Evolutionary conservation across 2,329 filamentous ascomycete genomes (phyloP).

Genomic region (Thelonectria rubi): DNA sequence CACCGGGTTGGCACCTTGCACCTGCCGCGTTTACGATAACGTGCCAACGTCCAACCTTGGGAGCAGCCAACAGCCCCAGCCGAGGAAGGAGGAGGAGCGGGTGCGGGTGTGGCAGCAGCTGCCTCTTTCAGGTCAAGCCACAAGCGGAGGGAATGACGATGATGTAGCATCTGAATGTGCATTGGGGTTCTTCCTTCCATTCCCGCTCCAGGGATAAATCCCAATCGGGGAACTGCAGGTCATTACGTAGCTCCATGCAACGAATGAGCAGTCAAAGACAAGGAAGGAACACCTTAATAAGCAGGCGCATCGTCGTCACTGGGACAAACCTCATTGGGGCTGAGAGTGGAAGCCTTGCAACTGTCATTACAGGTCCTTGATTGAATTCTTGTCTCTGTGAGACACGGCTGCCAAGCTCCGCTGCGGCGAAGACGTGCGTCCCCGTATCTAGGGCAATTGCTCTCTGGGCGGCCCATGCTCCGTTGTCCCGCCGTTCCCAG

Average conservation of each 20-base stretch:
- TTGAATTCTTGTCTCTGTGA: slow-evolving; percentile 24
- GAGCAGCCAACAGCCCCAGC: slow-evolving; percentile 7
- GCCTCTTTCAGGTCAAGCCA: slow-evolving; percentile 15
- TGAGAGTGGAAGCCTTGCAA: background rate
- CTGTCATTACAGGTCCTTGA: slow-evolving; percentile 13
- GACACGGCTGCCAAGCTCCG: slow-evolving; percentile 1
- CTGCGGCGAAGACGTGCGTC: too few species aligned
- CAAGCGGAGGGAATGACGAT: slow-evolving; percentile 11
- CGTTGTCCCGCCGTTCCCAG: slow-evolving; percentile 11
- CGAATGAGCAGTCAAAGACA: background rate
- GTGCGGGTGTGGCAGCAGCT: slow-evolving; percentile 15
- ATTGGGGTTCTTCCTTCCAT: background rate
- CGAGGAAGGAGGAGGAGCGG: slow-evolving; percentile 8
- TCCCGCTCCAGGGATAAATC: background rate
- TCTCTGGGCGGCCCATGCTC: slow-evolving; percentile 14
- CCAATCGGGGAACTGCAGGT: slow-evolving; percentile 10
- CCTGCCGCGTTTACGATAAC: background rate
- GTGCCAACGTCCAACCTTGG: background rate
- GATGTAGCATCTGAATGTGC: slow-evolving; percentile 1
- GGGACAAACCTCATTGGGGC: background rate
- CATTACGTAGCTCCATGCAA: slow-evolving; percentile 8
- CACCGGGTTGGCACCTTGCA: background rate
- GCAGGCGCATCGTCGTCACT: background rate
- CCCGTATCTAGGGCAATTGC: background rate
- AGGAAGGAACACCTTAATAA: slow-evolving; percentile 14